Conservation (phyloP, 176 grass and related monocot species). For the Raddia guianensis region DNA sequence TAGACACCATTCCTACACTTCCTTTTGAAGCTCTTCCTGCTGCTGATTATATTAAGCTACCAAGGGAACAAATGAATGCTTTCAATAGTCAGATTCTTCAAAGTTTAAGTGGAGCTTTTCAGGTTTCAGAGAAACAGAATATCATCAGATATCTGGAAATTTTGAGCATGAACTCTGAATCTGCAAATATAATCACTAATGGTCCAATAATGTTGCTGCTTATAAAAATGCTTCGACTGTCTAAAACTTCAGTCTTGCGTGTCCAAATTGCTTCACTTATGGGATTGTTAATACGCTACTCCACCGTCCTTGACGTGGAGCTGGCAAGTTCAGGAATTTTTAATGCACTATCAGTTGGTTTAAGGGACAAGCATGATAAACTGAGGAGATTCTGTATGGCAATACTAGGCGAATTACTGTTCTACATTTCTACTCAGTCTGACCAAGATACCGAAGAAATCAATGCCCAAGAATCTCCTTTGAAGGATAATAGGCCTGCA, state of each 20-base stretch:
- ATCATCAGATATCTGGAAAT: constrained; percentile 85
- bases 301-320: constrained; percentile 79
- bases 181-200: constrained; percentile 85
- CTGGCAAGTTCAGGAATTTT: constrained; percentile 90
- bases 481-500: constrained; percentile 63
- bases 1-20: constrained; percentile 52
- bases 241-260: constrained; percentile 72
- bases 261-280: constrained; percentile 91
- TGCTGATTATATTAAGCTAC: constrained; percentile 79
- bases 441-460: constrained; percentile 76
- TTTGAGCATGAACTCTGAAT: constrained; percentile 84
- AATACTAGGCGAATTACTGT: constrained; percentile 88
- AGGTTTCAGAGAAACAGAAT: constrained; percentile 96
- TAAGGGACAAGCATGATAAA: constrained; percentile 94
- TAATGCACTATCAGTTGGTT: constrained; percentile 85
- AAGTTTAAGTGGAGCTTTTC: constrained; percentile 82
- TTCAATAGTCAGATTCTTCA: constrained; percentile 80
- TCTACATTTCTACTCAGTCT: constrained; percentile 92
- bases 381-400: constrained; percentile 95
- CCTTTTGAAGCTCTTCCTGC: constrained; percentile 75
- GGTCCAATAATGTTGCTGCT: constrained; percentile 82
- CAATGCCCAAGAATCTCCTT: constrained; percentile 75
- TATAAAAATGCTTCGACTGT: constrained; percentile 88
- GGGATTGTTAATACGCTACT: constrained; percentile 94
- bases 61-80: constrained; percentile 72